Conservation (phyloP, 192 early-diverging fungal genomes). For the Lunasporangiospora selenospora region DNA sequence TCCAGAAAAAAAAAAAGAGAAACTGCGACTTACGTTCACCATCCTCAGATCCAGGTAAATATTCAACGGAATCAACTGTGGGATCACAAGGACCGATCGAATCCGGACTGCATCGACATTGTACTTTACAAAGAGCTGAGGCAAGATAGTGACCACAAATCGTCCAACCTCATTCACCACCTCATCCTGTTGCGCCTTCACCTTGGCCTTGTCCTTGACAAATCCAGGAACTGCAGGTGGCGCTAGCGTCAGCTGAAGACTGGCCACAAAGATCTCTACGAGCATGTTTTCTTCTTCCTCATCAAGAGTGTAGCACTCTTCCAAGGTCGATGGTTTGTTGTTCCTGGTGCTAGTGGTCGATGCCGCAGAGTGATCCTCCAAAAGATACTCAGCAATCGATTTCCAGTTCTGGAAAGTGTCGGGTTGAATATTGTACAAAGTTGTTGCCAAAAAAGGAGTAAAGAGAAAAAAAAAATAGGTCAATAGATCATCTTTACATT, state of each 20-base stretch:
- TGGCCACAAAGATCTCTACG: slow-evolving; percentile 54
- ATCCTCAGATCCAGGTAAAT: slow-evolving; percentile 56
- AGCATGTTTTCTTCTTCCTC: slow-evolving; percentile 63
- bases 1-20: neutral
- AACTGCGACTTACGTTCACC: slow-evolving; percentile 40
- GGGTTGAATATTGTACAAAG: too few relatives aligned
- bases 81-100: slow-evolving; percentile 48
- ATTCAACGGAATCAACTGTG: slow-evolving; percentile 53
- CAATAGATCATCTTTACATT: neutral
- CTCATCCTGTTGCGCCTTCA: slow-evolving; percentile 46
- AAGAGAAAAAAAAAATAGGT: neutral
- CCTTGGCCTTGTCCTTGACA: slow-evolving; percentile 43
- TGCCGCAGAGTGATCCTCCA: slow-evolving; percentile 36
- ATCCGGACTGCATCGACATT: slow-evolving; percentile 49
- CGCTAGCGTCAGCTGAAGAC: slow-evolving; percentile 42
- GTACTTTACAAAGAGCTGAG: slow-evolving; percentile 56
- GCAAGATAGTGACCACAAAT: slow-evolving; percentile 44
- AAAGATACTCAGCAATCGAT: slow-evolving; percentile 57
- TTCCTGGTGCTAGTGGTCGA: neutral
- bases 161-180: slow-evolving; percentile 51
- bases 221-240: slow-evolving; percentile 36
- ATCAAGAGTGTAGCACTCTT: slow-evolving; percentile 50
- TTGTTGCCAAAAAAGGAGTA: neutral
- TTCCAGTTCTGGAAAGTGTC: slow-evolving; percentile 53
- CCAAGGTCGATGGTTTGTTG: slow-evolving; percentile 12